Evolutionary conservation across 2,329 filamentous ascomycete species (phyloP).

Genomic region (Fonsecaea monophora): DNA sequence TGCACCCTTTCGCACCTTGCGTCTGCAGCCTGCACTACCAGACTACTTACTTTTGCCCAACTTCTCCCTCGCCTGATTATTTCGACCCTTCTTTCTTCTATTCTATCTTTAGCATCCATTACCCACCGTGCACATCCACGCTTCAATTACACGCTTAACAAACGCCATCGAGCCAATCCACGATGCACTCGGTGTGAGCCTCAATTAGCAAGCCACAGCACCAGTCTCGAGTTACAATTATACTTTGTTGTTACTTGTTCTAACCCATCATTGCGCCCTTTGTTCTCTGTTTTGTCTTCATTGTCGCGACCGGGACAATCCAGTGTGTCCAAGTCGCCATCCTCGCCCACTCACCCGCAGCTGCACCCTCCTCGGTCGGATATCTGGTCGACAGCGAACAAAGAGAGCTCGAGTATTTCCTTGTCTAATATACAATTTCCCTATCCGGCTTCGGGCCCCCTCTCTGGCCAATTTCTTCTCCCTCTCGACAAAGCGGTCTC

Average conservation of each 20-base stretch:
- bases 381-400: slow-evolving; percentile 2
- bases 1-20: slow-evolving; percentile 6
- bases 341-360: slow-evolving; percentile 15
- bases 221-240: slow-evolving; percentile 13
- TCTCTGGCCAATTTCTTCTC: slow-evolving; percentile 8
- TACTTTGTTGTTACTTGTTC: slow-evolving; percentile 5
- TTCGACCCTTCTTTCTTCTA: slow-evolving; percentile 27
- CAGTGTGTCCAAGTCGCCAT: slow-evolving; percentile 1
- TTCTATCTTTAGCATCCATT: slow-evolving; percentile 42
- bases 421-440: slow-evolving; percentile 13
- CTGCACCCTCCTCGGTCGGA: background rate
- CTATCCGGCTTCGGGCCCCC: slow-evolving; percentile 9
- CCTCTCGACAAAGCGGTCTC: slow-evolving; percentile 6
- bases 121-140: slow-evolving; percentile 30
- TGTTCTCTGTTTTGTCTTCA: slow-evolving; percentile 10
- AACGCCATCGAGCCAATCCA: slow-evolving; percentile 26
- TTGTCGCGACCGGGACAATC: slow-evolving; percentile 17
- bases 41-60: slow-evolving; percentile 25
- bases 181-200: slow-evolving; percentile 16
- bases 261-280: slow-evolving; percentile 11
- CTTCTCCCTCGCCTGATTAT: slow-evolving; percentile 23
- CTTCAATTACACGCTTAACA: slow-evolving; percentile 25
- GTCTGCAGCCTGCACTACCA: background rate
- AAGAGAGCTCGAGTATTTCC: slow-evolving; percentile 15
- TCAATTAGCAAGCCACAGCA: slow-evolving; percentile 27